Base-by-base conservation (phyloP, 192 early-diverging fungal species). In the Coemansia sp. region DNA sequence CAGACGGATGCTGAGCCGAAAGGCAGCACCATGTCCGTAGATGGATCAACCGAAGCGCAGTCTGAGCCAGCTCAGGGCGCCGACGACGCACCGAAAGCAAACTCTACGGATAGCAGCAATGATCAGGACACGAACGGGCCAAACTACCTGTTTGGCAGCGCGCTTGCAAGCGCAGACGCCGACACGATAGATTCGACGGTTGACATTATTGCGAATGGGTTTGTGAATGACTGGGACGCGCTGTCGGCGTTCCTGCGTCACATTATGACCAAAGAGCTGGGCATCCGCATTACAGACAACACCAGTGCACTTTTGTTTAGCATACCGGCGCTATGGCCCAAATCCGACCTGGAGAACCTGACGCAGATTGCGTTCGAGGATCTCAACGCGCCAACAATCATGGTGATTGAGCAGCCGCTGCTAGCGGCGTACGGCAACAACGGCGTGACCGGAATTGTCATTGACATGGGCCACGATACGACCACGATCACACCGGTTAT, bases 291-390 rank as follows among this genome's bases (percentile, higher is more conserved):
- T 46, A 70, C 83, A 0, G 72, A 80, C 23, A 95, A 94, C 71
- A 83, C 86, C 12, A 82, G 80, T 28, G 87, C 90, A 11, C 81
- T 93, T 0, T 39, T 97, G 48, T 68, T 94, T 30, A 77, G 84
- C 15, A 80, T 93, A 3, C 96, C 96, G n/a, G 72, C 81, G 30
- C 57, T 70, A 30, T 97, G 93, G 94, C 79, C 85, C 12, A 90
- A 90, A 53, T 62, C 79, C 6, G 88, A 95, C 41, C 73, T 84
- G 45, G 91, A 93, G 71, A 75, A 81, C 8, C 79, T 88, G 25
- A 83, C 88, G 14, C 91, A 94, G 70, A 87, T 95, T 31, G 84
- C 89, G 50, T 98, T 98, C 75, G 96, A 98, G 72, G 81, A 87
- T 19, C 79, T 96, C 45, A 96, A 98, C 63, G 83, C 85, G 10